Evolutionary conservation across 2,329 filamentous ascomycete genomes (phyloP), one percentile per base, ranked within the genome.

Genomic region (Fusarium sp.): DNA sequence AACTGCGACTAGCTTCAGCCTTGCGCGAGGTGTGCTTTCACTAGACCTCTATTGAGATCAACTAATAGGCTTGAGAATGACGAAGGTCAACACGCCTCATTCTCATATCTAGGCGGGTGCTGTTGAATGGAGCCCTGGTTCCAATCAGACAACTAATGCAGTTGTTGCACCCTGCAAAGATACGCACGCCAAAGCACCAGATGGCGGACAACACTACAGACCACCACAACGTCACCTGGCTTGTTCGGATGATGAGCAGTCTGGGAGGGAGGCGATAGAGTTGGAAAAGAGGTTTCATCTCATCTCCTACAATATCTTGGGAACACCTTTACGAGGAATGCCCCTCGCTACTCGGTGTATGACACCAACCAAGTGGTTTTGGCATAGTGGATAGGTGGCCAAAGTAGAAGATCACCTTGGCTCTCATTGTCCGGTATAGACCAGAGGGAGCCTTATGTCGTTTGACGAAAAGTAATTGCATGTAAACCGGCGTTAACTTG

Each of bases 401-500:
- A 40, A 27, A 38, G 27, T 27, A 36, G 20, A 70, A 4, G n/a
- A 53, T 10, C 38, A 50, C 40, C 20, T 14, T 20, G 27, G 29
- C 18, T 42, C 50, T 23, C 23, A n/a, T 31, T 42, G 38, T 29
- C 25, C 29, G 14, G 44, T n/a, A 51, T 25, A 49, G 34, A 55
- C 34, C 40, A 31, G n/a, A 29, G 51, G 46, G 4, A 10, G 49
- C 33, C 23, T 27, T 33, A 61, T 71, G 55, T 50, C 42, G 54
- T 61, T 29, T 61, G 49, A 68, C 42, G 44, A 68, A 62, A 58
- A 62, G 29, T 33, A 67, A 46, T 57, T 58, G 57, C 65, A 69
- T 70, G 46, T 61, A 62, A 61, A 65, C 57, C 27, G 60, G 60
- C 69, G 69, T 70, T 65, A 44, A 58, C 56, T 60, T 67, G 67